Evolutionary conservation across 176 grass and related monocot genomes (phyloP).

Genomic region (Oropetium thomaeum): DNA sequence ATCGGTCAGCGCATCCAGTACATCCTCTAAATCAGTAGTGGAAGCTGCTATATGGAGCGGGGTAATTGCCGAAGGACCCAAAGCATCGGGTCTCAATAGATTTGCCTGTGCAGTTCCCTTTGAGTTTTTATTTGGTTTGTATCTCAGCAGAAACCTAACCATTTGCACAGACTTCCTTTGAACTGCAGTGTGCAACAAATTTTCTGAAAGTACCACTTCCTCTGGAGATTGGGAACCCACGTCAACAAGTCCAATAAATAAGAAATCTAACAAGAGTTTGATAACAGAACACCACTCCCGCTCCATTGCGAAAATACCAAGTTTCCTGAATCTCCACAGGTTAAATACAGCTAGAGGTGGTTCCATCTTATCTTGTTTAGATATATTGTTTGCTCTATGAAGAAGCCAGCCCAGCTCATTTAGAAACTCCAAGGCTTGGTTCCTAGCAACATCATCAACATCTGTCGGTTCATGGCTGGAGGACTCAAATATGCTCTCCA

Average conservation of each 20-base stretch:
- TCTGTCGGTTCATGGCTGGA: constrained; percentile 31
- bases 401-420: constrained; percentile 97
- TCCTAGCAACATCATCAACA: constrained; percentile 44
- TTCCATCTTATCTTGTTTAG: constrained; percentile 31
- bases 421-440: constrained; percentile 80
- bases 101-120: constrained; percentile 44
- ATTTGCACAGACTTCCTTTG: constrained; percentile 60
- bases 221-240: constrained; percentile 58
- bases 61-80: constrained; percentile 63
- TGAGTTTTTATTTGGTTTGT: constrained; percentile 34
- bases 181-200: constrained; percentile 73
- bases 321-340: constrained; percentile 64
- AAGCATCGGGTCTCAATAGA: constrained; percentile 82
- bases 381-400: constrained; percentile 53
- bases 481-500: constrained; percentile 68
- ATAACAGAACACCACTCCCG: constrained; percentile 83
- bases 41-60: constrained; percentile 92
- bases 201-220: constrained; percentile 67
- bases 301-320: constrained; percentile 73
- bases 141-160: constrained; percentile 73
- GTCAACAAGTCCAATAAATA: constrained; percentile 81
- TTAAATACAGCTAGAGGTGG: constrained; percentile 33
- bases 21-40: constrained; percentile 54
- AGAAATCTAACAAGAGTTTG: constrained; percentile 72
- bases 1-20: constrained; percentile 80